Percentiles rank a stretch among this genome's conserved stretches.
Evolutionary conservation across 2,329 filamentous ascomycete genomes (phyloP).

Genomic region (Dactylellina drechsleri): DNA sequence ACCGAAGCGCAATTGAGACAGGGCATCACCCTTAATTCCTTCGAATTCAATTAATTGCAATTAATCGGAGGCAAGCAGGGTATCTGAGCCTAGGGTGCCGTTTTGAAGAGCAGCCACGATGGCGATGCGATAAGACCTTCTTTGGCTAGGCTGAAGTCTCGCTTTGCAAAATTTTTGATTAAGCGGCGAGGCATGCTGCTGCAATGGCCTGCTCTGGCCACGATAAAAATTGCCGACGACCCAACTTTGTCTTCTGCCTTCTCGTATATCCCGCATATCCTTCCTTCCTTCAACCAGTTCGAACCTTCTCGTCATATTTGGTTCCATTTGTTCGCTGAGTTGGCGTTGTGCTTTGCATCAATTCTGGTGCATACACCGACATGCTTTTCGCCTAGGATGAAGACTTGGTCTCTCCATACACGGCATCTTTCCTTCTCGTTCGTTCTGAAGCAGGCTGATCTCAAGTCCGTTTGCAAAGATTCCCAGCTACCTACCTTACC

Average conservation of each 20-base stretch:
- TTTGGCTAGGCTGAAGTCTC: conserved; percentile 51
- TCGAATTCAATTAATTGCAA: conserved; percentile 25
- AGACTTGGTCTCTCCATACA: conserved; percentile 44
- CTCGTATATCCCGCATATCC: conserved; percentile 53
- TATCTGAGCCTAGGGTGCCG: conserved; percentile 33
- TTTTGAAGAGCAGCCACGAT: conserved; percentile 30
- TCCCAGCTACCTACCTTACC: conserved; percentile 45
- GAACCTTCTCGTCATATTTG: conserved; percentile 48
- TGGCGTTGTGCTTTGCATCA: conserved; percentile 52
- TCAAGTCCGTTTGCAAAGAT: conserved; percentile 46
- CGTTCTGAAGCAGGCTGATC: conserved; percentile 49
- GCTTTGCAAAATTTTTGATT: conserved; percentile 40
- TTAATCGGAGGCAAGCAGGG: conserved; percentile 41
- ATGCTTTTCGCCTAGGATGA: conserved; percentile 53
- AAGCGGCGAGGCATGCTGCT: conserved; percentile 25
- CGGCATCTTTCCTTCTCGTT: conserved; percentile 42
- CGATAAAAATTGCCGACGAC: conserved; percentile 53
- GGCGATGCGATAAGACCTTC: conserved; percentile 48
- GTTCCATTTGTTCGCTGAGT: conserved; percentile 46
- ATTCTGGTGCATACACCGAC: conserved; percentile 43
- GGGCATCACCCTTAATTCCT: conserved; percentile 35
- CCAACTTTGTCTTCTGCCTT: conserved; percentile 42
- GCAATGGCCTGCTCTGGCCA: conserved; percentile 23
- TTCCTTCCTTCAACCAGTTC: conserved; percentile 51
- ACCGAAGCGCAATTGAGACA: conserved; percentile 41